Conservation (phyloP, 139 green algal genomes). For the Coelastrella sp. region DNA sequence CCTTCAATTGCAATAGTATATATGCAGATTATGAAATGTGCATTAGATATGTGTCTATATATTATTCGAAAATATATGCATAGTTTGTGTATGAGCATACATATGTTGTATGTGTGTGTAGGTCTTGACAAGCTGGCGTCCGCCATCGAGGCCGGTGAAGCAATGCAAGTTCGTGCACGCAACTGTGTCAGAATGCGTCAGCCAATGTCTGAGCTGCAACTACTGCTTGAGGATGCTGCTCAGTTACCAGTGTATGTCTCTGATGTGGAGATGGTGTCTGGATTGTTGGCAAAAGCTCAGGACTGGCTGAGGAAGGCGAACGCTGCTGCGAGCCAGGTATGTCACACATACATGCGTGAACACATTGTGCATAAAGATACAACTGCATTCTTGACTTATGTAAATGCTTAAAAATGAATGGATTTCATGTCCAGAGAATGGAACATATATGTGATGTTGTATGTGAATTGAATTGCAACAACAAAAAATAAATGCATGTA, state of each 20-base stretch:
- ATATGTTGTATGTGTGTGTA: not conserved
- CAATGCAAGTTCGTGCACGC: conserved; percentile 47
- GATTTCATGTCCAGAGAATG: too few relatives aligned
- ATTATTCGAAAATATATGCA: not conserved
- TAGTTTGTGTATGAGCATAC: not conserved
- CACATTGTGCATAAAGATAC: too few relatives aligned
- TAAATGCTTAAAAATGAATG: too few relatives aligned
- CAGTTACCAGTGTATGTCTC: conserved; percentile 30
- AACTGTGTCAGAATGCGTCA: conserved; percentile 29
- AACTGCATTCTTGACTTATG: too few relatives aligned
- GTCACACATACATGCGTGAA: too few relatives aligned
- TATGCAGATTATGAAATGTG: too few relatives aligned
- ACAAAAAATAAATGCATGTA: too few relatives aligned
- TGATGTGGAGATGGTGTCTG: conserved; percentile 44
- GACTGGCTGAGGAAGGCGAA: conserved; percentile 53
- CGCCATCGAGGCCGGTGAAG: conserved; percentile 57
- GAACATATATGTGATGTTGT: too few relatives aligned
- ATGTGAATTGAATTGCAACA: too few relatives aligned
- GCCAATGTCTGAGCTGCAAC: conserved; percentile 53
- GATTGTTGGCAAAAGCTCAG: conserved; percentile 43
- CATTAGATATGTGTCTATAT: too few relatives aligned
- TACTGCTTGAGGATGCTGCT: conserved; percentile 44
- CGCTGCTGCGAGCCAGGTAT: conserved; percentile 19
- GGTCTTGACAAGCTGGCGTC: conserved; percentile 39
- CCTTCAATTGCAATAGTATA: too few relatives aligned